These are phyloP conservation scores for Dipodascus geniculatus DNA, from an alignment of 805 yeast genomes.

Conservation along the genomic window DNA sequence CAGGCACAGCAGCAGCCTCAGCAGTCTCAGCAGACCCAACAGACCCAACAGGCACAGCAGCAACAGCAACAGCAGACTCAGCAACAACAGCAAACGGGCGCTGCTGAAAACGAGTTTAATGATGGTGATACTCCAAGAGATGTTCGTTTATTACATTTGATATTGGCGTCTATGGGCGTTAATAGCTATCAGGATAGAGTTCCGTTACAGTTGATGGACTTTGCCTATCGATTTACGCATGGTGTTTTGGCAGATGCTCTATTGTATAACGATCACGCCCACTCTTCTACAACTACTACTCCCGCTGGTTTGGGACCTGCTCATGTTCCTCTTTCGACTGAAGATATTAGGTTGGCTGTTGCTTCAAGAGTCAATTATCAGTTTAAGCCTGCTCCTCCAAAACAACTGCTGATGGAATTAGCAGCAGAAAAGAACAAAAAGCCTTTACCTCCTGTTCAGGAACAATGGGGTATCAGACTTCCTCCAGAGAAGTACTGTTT, in stretches of 20 bases:
- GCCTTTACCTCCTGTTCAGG: constrained; percentile 82
- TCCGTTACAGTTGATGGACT: constrained; percentile 92
- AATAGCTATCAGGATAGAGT: constrained; percentile 91
- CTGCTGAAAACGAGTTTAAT: background rate
- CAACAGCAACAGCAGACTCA: no score
- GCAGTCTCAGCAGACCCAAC: background rate
- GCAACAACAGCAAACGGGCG: no score
- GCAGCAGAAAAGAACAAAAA: constrained; percentile 88
- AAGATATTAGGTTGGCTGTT: constrained; percentile 84
- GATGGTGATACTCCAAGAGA: constrained; percentile 53
- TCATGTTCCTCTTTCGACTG: constrained; percentile 55
- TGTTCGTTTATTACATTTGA: constrained; percentile 77
- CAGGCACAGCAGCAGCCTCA: background rate
- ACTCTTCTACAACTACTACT: constrained; percentile 23
- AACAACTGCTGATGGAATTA: constrained; percentile 76
- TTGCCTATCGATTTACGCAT: constrained; percentile 79
- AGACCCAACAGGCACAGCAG: no score
- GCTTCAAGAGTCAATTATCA: constrained; percentile 93
- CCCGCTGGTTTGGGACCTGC: constrained; percentile 27
- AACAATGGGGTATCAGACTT: constrained; percentile 80
- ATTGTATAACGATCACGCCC: constrained; percentile 69
- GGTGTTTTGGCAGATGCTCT: constrained; percentile 84
- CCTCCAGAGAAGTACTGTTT: constrained; percentile 97
- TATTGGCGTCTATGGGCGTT: constrained; percentile 88
- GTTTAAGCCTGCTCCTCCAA: constrained; percentile 92